Conservation (phyloP, 768 basidiomycete genomes). For the Hysterangium stoloniferum region DNA sequence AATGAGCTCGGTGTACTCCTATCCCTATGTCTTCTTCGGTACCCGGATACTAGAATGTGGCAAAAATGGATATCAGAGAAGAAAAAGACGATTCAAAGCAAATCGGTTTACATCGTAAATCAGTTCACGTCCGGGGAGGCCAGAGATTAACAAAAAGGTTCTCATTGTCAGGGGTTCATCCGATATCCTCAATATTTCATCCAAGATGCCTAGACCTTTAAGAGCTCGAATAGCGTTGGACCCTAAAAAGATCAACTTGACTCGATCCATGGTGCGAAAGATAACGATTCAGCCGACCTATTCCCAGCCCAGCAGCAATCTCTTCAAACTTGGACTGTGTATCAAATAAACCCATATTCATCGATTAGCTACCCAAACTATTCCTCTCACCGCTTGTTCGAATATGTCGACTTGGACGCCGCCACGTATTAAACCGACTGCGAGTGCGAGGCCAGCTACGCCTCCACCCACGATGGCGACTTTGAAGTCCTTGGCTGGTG, state of each 20-base stretch:
- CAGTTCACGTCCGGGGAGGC: constrained; percentile 32
- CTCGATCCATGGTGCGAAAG: not conserved
- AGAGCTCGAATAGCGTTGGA: constrained; percentile 43
- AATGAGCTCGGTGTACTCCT: constrained; percentile 42
- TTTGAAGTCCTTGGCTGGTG: constrained; percentile 37
- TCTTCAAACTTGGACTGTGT: constrained; percentile 39
- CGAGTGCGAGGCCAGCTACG: constrained; percentile 44
- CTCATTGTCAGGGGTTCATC: constrained; percentile 26
- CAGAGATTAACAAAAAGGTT: constrained; percentile 37
- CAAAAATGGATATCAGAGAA: no score
- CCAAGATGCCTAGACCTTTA: constrained; percentile 35
- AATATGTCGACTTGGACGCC: constrained; percentile 44
- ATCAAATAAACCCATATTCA: not conserved
- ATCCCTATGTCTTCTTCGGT: constrained; percentile 31
- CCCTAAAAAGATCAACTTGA: constrained; percentile 25
- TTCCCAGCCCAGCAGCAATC: constrained; percentile 46
- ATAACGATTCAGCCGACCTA: constrained; percentile 30
- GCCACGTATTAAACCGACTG: constrained; percentile 33
- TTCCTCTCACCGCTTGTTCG: constrained; percentile 48
- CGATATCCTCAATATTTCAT: constrained; percentile 32
- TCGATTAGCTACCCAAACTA: not conserved
- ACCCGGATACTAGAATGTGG: constrained; percentile 28
- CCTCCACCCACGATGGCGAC: constrained; percentile 52
- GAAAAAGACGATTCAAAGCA: no score
- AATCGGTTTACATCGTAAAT: constrained; percentile 46